Base-by-base conservation (phyloP, 495 filamentous ascomycete species). In the Aspergillus bertholletiae region DNA sequence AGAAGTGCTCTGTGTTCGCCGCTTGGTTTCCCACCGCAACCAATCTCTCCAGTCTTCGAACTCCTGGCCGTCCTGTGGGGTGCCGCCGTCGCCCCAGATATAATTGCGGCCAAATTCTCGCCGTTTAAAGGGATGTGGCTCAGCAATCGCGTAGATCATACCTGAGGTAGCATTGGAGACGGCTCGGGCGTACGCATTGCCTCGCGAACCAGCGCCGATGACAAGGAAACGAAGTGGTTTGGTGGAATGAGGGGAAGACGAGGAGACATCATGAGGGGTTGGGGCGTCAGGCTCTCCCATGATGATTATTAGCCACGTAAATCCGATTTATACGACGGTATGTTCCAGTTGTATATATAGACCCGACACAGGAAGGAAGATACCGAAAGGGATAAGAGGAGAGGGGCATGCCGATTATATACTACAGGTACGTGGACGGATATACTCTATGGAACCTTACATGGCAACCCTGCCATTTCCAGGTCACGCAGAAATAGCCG, bases 181-280 rank as follows among this genome's bases (percentile, higher is more conserved):
- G 41, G 88, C 86, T 39, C 75, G 69, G 11, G 87, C 88, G 65
- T 96, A 96, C 17, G 87, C 79, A 49, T 80, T 79, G 40, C 93
- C 92, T 5, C 92, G 84, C 17, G 88, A 90, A 20, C 94, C 93
- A 11, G 90, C 94, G 41, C 93, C 93, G 56, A 97, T 88, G 57
- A 97, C 78, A 45, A 96, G 77, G 61, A 95, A 77, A 18, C 81
- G 78, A 1, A 64, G 60, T 26, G 50, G 54, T 58, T 62, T 62
- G 12, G 46, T 30, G 7, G 32, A n/a, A 49, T 50, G 28, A 45
- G 39, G 27, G 35, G 27, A 26, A 34, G 32, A 41, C 9, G 37
- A 23, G n/a, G 20, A 49, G 15, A 48, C 32, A 45, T 57, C 43
- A 32, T 46, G 13, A 30, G 17, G 22, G 17, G 55, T 41, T 6